Evolutionary conservation across 2,329 filamentous ascomycete species (phyloP), one percentile per base, ranked within the genome.

Genomic region (Diaporthe amygdali): DNA sequence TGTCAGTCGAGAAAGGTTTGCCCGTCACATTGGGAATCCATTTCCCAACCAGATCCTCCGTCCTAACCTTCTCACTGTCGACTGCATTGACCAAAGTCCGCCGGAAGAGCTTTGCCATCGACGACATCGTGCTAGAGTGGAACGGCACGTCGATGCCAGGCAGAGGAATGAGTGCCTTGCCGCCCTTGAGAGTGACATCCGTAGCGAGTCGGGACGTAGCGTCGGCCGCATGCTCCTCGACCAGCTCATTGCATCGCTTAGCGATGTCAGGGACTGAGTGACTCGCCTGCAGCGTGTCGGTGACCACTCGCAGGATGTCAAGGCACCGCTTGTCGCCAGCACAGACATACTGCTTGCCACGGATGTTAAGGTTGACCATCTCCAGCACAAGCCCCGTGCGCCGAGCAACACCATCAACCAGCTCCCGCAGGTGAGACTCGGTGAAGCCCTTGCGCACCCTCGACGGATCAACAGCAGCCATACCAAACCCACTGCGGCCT

Each of bases 261-360:
- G 97, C 97, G 81, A 97, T 94, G 78, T 97, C 94, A 76, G 98
- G 95, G 47, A 98, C 88, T 77, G 90, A 93, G 83, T 95, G 87
- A 73, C 92, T 94, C 82, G 94, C 90, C 88, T 96, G 96, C 78
- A 99, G 89, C 80, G 94, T 90, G 79, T 97, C 95, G 76, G 98
- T 97, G 82, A 98, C 96, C 77, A 99, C 95, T 86, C 97, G 96
- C 83, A 98, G 94, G 74, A 92, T 90, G 88, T 98, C 98, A 80
- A 99, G 89, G 84, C 94, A 97, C 30, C 39, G 22, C 52, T 61
- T 46, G 87, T 79, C 77, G 30, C 81, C 82, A 3, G 81, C 80
- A 52, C 80, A 82, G 47, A 83, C 81, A 55, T 81, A 82, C 66
- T 82, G 80, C 70, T 74, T 70, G 41, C 74, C 75, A 14, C 73